Evolutionary conservation across 1,284 basidiomycete genomes (phyloP), one percentile per base, ranked within the genome.

Genomic region (Apiotrichum montevideense): DNA sequence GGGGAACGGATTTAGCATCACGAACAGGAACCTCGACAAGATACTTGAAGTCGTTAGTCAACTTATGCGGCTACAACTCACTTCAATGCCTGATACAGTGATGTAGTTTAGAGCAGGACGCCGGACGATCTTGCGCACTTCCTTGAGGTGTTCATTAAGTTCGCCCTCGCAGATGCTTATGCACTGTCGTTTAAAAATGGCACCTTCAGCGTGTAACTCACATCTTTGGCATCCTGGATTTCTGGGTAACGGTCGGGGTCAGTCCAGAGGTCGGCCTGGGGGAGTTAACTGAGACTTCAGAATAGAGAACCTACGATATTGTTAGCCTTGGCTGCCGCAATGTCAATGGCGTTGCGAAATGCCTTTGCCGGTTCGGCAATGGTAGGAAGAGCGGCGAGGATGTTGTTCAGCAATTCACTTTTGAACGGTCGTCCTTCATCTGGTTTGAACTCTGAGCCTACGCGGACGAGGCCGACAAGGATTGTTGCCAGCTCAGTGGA

Each of bases 401-500:
- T 85, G 7, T 84, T 80, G 63, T 88, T 88, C 46, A 98, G 78
- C 42, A 94, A 63, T 0, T 67, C 63, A 0, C 88, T 87, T 35
- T 79, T 79, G 65, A 92, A 85, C 2, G 82, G 81, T 14, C 80
- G 79, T 3, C 81, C 78, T 32, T 78, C 74, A 11, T 82, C 76
- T 1, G 78, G 71, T 29, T 82, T 80, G 64, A 91, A 92, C 5
- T 87, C 83, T 35, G 78, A 77, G 0, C 84, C 86, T 43, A 95
- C 80, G 46, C 85, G 86, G 43, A 84, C 80, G 58, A 97, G 87
- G 2, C 88, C 85, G 6, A 85, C 80, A 1, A 98, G 80, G 14
- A 98, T 79, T 4, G 84, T 78, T 0, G 85, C 83, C 4, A 98
- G 81, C 71, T 98, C 95, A 66, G 85, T 82, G 0, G 94, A 89